These are phyloP conservation scores for Harringtonia lauricola DNA, from an alignment of 2,329 filamentous ascomycete species.

Conservation along the genomic window DNA sequence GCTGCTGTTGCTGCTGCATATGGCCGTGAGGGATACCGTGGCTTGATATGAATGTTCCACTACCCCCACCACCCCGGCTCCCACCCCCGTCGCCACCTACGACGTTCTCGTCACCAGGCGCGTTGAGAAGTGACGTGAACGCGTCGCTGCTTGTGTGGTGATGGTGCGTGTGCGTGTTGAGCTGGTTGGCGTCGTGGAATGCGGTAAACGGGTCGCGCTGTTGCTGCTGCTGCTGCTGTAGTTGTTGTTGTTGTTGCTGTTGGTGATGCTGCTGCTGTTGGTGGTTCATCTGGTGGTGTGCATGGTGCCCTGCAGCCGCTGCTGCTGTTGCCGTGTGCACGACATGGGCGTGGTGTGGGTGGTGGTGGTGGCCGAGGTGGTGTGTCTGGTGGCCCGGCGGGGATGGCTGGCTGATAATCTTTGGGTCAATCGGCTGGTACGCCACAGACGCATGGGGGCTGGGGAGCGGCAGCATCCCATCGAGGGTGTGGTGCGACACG, in stretches of 20 bases:
- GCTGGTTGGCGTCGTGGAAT: constrained; percentile 23
- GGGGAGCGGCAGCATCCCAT: constrained; percentile 10
- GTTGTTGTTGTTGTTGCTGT: constrained; percentile 15
- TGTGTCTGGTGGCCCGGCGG: constrained; percentile 13
- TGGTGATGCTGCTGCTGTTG: constrained; percentile 13
- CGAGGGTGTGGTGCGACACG: constrained; percentile 18
- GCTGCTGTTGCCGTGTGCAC: background rate
- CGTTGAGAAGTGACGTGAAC: constrained; percentile 43
- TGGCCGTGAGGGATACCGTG: no score
- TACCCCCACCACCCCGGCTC: background rate
- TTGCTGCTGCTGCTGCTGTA: constrained; percentile 13
- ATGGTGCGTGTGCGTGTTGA: constrained; percentile 12
- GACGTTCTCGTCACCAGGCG: constrained; percentile 23
- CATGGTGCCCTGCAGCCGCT: background rate
- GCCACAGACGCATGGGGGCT: constrained; percentile 16
- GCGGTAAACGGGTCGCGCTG: constrained; percentile 19
- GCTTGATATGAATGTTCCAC: no score
- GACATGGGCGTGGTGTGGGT: background rate
- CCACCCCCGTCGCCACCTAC: constrained; percentile 4
- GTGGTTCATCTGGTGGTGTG: background rate
- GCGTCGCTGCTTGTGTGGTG: constrained; percentile 30
- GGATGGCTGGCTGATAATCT: constrained; percentile 38
- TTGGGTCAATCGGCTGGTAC: constrained; percentile 46
- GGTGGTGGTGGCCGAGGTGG: background rate
- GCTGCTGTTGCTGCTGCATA: no score